Evolutionary conservation across 495 filamentous ascomycete genomes (phyloP), one percentile per base, ranked within the genome.

Genomic region (Aspergillus coremiiformis): DNA sequence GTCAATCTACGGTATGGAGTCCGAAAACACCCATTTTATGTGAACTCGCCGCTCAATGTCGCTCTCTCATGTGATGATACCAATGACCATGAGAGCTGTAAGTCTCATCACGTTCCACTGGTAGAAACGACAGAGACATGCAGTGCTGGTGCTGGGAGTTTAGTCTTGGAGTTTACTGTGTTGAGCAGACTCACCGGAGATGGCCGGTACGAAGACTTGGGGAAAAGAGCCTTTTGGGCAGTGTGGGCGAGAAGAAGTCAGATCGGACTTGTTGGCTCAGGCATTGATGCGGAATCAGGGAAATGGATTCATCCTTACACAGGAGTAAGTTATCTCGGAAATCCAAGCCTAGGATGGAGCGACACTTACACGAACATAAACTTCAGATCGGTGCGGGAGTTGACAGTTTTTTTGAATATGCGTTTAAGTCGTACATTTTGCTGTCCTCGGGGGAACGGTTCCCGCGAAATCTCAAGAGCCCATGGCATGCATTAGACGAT

Each of bases 371-470:
- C n/a, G 39, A 20, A 48, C 7, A 21, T 12, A 4, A 37, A 8
- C 21, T 12, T 22, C 46, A 76, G 76, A 92, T 98, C 60, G 93
- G 93, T 32, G 93, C 93, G 1, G 94, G 93, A 15, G 86, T 94
- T 56, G 93, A 97, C 66, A 96, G 90, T 70, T 98, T 97, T 70
- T 97, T 92, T 60, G 93, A 98, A 71, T 98, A 98, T 64, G 93
- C 93, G 1, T 78, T 96, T 63, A 98, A 98, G 64, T 86, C 90
- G 2, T 84, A 94, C 57, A 85, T 98, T 54, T 70, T 98, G 8
- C 80, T 96, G 15, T 95, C 92, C 2, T 83, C 87, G 12, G 72
- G 72, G 41, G 62, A 73, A 30, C 66, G 64, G 9, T 60, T 63
- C 8, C 59, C 62, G 7, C 62, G 67, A 33, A 51, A 74, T 44